Evolutionary conservation across 306 rosid species (phyloP), one percentile per base, ranked within the genome.

Genomic region (Prunus kanzakura): DNA sequence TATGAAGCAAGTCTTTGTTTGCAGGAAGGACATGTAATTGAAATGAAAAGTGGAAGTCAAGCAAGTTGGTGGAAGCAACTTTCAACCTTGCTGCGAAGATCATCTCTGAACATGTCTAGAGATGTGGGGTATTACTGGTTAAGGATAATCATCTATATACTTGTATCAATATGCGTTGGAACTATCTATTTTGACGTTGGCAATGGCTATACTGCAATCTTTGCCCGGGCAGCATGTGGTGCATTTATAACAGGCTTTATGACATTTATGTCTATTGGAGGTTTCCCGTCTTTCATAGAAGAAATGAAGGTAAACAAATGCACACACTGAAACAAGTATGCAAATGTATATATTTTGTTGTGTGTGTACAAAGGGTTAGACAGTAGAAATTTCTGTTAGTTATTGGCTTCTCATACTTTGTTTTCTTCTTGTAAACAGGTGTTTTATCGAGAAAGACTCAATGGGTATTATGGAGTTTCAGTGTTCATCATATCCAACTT

Each of bases 191-290:
- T 82, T 66, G 91, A 91, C 23, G 69, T 95, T 77, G 99, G 99
- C 50, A 80, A 84, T 5, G 77, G 97, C 84, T 95, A 95, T 79
- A 83, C 92, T 73, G 89, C 99, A 10, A 95, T 95, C 86, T 81
- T 92, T n/a, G 99, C 99, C 4, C 84, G 99, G 8, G 94, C 92
- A 66, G 97, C 99, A 25, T 95, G 99, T 50, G 97, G 96, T 64
- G 99, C 87, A n/a, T 95, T 95, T 64, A 85, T 95, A 55, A 89
- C 97, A 19, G 99, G 99, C 69, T 95, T 95, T 29, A 95, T 95
- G 99, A 95, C 99, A 76, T 95, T 95, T 79, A 95, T 95, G 99
- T 90, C 99, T 12, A 95, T 95, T 47, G 99, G 99, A 64, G 99
- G 99, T 65, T 95, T 95, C 84, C 99, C 99, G 47, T 95, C 97